Conservation (phyloP, 495 filamentous ascomycete species). For the Penicillium coffeae region DNA sequence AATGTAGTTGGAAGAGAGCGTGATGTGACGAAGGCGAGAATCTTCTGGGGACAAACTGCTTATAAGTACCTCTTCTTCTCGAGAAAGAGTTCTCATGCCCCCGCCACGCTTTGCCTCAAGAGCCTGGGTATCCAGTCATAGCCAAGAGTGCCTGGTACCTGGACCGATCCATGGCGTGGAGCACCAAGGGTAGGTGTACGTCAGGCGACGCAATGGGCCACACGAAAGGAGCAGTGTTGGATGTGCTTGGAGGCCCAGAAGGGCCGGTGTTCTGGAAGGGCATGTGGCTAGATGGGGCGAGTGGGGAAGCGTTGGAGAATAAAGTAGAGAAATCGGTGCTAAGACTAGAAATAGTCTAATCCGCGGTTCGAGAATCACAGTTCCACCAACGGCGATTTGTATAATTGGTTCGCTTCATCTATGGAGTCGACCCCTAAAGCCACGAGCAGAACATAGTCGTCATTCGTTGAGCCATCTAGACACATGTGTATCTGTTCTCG, state of each 20-base stretch:
- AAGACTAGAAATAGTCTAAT: not conserved
- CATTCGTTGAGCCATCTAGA: not conserved
- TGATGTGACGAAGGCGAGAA: constrained; percentile 2
- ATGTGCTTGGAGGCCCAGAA: constrained; percentile 12
- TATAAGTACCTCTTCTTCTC: constrained; percentile 18
- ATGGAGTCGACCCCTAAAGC: not conserved
- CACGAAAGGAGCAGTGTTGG: constrained; percentile 1
- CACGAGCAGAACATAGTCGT: not conserved
- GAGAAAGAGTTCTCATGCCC: constrained; percentile 8
- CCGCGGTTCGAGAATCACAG: not conserved
- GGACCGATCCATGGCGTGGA: constrained; percentile 8
- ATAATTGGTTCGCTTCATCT: not conserved
- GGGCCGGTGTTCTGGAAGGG: constrained; percentile 17
- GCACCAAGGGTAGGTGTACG: constrained; percentile 3
- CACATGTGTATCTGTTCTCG: no score
- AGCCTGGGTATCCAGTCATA: constrained; percentile 7
- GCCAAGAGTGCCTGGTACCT: constrained; percentile 20
- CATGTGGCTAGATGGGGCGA: constrained; percentile 6
- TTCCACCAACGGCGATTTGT: not conserved
- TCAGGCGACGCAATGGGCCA: not conserved
- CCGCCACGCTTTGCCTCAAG: constrained; percentile 14
- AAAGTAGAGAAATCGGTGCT: not conserved
- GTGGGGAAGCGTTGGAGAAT: constrained; percentile 5
- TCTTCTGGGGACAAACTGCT: not conserved
- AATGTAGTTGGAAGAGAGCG: constrained; percentile 20